These are phyloP conservation scores for Penicillium maclennaniae DNA, from an alignment of 495 filamentous ascomycete genomes.

Conservation along the genomic window DNA sequence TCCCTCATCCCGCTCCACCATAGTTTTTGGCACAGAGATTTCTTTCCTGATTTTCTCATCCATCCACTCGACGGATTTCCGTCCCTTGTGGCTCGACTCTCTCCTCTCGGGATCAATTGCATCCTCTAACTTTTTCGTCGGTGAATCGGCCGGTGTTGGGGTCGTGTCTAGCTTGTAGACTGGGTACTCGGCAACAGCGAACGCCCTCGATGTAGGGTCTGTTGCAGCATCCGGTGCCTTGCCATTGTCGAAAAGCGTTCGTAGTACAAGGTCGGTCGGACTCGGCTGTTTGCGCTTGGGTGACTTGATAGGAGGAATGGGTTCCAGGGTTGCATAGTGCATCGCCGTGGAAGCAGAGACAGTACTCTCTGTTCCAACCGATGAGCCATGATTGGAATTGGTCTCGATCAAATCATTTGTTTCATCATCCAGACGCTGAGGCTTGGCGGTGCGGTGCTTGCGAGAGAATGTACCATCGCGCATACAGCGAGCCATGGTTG, in stretches of 20 bases:
- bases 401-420: slow-evolving; percentile 24
- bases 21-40: neutral
- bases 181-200: slow-evolving; percentile 19
- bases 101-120: slow-evolving; percentile 12
- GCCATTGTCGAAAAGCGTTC: slow-evolving; percentile 18
- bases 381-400: slow-evolving; percentile 7
- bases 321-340: slow-evolving; percentile 9
- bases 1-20: neutral
- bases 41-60: neutral
- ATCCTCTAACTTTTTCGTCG: slow-evolving; percentile 8
- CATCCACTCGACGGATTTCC: neutral
- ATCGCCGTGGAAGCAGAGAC: slow-evolving; percentile 16
- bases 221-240: slow-evolving; percentile 4
- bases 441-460: slow-evolving; percentile 15
- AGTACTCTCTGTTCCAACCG: slow-evolving; percentile 13
- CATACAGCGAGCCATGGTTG: slow-evolving; percentile 15
- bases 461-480: slow-evolving; percentile 16
- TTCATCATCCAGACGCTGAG: slow-evolving; percentile 19
- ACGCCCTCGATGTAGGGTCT: slow-evolving; percentile 2
- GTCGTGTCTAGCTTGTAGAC: slow-evolving; percentile 20
- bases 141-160: slow-evolving; percentile 7
- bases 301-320: slow-evolving; percentile 13
- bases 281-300: slow-evolving; percentile 7
- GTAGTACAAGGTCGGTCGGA: slow-evolving; percentile 10
- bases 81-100: neutral